These are phyloP conservation scores for Tetrapisispora arboricola DNA, from an alignment of 805 yeast species.

Conservation along the genomic window DNA sequence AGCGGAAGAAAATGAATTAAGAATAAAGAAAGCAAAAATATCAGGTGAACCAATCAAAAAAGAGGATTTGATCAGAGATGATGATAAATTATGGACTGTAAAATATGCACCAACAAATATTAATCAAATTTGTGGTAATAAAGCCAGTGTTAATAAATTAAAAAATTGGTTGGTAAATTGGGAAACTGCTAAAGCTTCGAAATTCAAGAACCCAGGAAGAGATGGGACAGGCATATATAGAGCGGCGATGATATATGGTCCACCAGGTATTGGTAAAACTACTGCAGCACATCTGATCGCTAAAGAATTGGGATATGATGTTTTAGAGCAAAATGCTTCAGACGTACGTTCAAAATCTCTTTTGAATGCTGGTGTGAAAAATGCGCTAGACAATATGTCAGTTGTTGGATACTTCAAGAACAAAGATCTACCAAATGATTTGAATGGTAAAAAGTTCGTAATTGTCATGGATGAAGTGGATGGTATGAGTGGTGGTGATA, in stretches of 20 bases:
- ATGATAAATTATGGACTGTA: constrained; percentile 80
- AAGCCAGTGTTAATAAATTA: constrained; percentile 57
- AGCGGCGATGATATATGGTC: constrained; percentile 80
- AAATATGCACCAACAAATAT: constrained; percentile 78
- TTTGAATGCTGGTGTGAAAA: constrained; percentile 56
- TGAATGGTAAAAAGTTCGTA: constrained; percentile 52
- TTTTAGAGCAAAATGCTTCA: constrained; percentile 71
- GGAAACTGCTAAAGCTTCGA: constrained; percentile 47
- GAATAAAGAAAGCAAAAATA: constrained; percentile 18
- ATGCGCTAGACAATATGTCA: constrained; percentile 70
- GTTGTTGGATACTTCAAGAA: constrained; percentile 63
- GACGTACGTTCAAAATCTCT: constrained; percentile 84
- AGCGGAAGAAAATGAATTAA: constrained; percentile 30
- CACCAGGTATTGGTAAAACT: constrained; percentile 81
- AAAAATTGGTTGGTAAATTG: constrained; percentile 69
- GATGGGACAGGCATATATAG: constrained; percentile 64
- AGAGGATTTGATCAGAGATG: constrained; percentile 19
- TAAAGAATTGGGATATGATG: constrained; percentile 56
- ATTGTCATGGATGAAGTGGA: constrained; percentile 98
- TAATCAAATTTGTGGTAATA: constrained; percentile 84
- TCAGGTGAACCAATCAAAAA: constrained; percentile 18
- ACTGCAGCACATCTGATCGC: constrained; percentile 74
- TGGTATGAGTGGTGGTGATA: constrained; percentile 98
- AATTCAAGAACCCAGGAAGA: constrained; percentile 46
- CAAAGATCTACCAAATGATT: constrained; percentile 17